phyloP scores from a whole-genome alignment of 1,284 basidiomycete genomes.

The Omphalotus olearius region DNA sequence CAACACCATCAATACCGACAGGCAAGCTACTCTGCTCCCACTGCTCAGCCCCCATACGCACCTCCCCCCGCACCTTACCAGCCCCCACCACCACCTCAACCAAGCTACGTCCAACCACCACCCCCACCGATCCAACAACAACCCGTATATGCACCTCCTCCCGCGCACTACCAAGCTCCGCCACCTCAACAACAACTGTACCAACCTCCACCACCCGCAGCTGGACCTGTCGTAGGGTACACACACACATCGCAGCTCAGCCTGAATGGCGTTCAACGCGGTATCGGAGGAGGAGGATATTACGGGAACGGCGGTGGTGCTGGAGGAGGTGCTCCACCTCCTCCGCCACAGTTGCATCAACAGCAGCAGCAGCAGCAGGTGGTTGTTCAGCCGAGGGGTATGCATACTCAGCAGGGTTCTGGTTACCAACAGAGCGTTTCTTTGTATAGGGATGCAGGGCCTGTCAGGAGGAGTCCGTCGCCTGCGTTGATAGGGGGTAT shows the following conservation, averaged over 20 bases:
- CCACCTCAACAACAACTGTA: constrained; percentile 26
- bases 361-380: constrained; percentile 13
- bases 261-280: too few species aligned
- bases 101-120: constrained; percentile 5
- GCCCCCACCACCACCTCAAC: constrained; percentile 3
- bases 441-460: constrained; percentile 14
- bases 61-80: constrained; percentile 7
- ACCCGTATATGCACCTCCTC: constrained; percentile 13
- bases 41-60: constrained; percentile 6
- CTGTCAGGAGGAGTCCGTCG: constrained; percentile 74
- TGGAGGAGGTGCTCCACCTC: not conserved
- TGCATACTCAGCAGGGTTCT: constrained; percentile 8
- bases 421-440: constrained; percentile 32
- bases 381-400: not conserved
- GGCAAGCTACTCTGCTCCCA: constrained; percentile 1
- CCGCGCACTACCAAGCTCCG: constrained; percentile 15
- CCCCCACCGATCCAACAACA: constrained; percentile 2
- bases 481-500: constrained; percentile 46
- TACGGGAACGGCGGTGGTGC: constrained; percentile 30
- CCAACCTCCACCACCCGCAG: constrained; percentile 44
- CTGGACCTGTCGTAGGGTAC: constrained; percentile 25
- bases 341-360: constrained; percentile 24
- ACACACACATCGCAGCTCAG: constrained; percentile 1
- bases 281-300: not conserved
- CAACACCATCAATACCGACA: constrained; percentile 2